Percentiles rank a stretch among this genome's conserved stretches.
Conservation (phyloP, 2,329 filamentous ascomycete species). For the Colletotrichum lentis region DNA sequence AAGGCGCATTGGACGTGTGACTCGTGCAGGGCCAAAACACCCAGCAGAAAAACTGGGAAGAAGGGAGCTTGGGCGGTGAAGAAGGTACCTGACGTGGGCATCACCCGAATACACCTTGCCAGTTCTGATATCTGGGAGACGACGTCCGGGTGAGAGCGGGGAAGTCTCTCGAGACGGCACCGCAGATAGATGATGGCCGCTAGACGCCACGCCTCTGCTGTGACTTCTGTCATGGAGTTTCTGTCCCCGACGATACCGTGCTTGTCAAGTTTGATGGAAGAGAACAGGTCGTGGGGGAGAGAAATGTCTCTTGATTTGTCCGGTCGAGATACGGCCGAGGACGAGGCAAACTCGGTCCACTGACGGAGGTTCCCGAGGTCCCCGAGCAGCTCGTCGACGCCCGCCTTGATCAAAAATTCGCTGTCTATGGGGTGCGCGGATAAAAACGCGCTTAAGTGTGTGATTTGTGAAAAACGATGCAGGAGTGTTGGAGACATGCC, state of each 20-base stretch:
- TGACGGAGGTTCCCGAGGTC: conserved; percentile 41
- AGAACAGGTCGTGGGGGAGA: conserved; percentile 2
- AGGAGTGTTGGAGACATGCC: conserved; percentile 53
- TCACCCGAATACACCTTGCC: conserved; percentile 50
- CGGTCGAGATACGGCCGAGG: background rate
- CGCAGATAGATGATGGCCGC: conserved; percentile 51
- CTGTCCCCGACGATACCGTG: conserved; percentile 19
- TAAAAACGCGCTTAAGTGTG: conserved; percentile 48
- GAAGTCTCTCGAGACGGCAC: conserved; percentile 51
- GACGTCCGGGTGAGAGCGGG: conserved; percentile 50
- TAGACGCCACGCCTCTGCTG: conserved; percentile 54
- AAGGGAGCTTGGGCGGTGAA: conserved; percentile 55
- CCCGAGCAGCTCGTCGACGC: conserved; percentile 42
- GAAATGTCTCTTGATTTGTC: conserved; percentile 3
- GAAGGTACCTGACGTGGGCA: conserved; percentile 52
- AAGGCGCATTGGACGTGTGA: conserved; percentile 45
- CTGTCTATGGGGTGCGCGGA: conserved; percentile 23
- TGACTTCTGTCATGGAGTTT: conserved; percentile 51
- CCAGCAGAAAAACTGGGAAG: conserved; percentile 53
- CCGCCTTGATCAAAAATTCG: conserved; percentile 2
- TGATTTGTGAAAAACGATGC: conserved; percentile 50
- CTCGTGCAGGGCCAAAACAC: conserved; percentile 46
- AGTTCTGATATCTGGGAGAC: conserved; percentile 46
- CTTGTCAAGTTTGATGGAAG: conserved; percentile 9
- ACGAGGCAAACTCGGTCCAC: conserved; percentile 20